These are phyloP conservation scores for Suillus paluster DNA, from an alignment of 768 basidiomycete genomes.

Conservation along the genomic window DNA sequence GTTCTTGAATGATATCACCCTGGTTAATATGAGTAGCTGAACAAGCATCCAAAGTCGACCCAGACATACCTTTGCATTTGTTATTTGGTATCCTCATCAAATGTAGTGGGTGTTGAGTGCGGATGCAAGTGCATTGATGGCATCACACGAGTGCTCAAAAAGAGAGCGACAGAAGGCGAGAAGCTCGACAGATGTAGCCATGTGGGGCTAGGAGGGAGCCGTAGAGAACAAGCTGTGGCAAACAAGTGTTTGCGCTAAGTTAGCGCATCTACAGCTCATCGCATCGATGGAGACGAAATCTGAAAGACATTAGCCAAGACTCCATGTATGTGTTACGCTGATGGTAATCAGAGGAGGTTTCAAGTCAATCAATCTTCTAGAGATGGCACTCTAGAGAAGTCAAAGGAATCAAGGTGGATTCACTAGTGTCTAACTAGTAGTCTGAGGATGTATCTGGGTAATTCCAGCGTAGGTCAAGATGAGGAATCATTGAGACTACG, in stretches of 20 bases:
- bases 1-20: constrained; percentile 23
- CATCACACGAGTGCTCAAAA: constrained; percentile 21
- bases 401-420: too few species aligned
- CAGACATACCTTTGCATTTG: constrained; percentile 6
- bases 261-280: constrained; percentile 26
- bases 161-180: constrained; percentile 40
- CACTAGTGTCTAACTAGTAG: too few species aligned
- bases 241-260: constrained; percentile 27
- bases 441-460: too few species aligned
- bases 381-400: too few species aligned
- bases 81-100: not conserved
- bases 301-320: constrained; percentile 6
- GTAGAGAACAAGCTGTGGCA: constrained; percentile 35
- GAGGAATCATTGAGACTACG: too few species aligned
- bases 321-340: not conserved
- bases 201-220: constrained; percentile 22
- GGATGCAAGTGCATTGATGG: constrained; percentile 15
- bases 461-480: too few species aligned
- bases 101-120: not conserved
- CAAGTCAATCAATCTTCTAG: too few species aligned
- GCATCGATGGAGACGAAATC: constrained; percentile 21
- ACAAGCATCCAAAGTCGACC: not conserved
- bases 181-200: constrained; percentile 31
- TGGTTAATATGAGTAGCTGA: not conserved
- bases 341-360: too few species aligned